phyloP scores from a whole-genome alignment of 164 flowering plant species.

The Tetrastigma voinierianum region DNA sequence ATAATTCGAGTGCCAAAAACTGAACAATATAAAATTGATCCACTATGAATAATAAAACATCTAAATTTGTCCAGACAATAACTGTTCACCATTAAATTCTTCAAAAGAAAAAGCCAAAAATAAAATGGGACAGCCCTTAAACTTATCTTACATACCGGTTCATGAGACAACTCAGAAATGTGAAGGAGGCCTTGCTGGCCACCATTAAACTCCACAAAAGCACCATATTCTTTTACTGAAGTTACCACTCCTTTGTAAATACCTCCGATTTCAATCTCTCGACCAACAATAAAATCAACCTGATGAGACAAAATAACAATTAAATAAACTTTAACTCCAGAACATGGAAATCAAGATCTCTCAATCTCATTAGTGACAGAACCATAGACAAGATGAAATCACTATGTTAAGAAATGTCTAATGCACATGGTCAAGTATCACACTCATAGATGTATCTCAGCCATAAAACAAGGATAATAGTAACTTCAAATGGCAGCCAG shows the following conservation, averaged over 20 bases:
- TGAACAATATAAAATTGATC: neutral
- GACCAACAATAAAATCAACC: constrained; percentile 84
- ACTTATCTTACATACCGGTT: constrained; percentile 43
- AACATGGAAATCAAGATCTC: neutral
- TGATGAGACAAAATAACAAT: constrained; percentile 17
- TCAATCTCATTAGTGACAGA: neutral
- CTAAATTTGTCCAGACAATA: neutral
- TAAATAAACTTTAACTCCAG: neutral
- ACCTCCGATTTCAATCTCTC: constrained; percentile 89
- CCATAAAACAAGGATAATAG: neutral
- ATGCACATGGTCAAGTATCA: neutral
- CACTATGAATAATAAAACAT: neutral
- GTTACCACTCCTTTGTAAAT: constrained; percentile 79
- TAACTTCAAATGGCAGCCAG: neutral
- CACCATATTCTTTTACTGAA: constrained; percentile 91
- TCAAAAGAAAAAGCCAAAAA: neutral
- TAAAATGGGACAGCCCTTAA: neutral
- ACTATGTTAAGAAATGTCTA: neutral
- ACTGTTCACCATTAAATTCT: neutral
- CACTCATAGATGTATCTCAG: neutral
- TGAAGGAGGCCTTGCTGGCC: constrained; percentile 96
- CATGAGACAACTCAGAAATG: constrained; percentile 93
- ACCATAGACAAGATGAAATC: neutral
- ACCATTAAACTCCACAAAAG: constrained; percentile 96
- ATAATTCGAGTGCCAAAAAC: neutral